Evolutionary conservation across 1,284 basidiomycete species (phyloP).

Genomic region (Mycosarcoma maydis): DNA sequence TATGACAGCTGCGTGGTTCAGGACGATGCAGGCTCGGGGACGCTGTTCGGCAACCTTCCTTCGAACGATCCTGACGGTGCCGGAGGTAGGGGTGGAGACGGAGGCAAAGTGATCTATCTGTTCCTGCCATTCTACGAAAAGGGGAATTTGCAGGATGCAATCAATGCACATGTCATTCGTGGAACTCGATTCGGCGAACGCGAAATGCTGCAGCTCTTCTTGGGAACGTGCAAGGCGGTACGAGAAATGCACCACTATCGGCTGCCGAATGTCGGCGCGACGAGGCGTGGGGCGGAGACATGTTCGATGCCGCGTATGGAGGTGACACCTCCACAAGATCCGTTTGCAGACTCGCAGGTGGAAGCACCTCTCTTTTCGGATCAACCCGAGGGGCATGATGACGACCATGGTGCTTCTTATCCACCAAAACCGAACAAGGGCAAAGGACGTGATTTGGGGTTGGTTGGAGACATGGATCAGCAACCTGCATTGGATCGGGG

Average conservation of each 20-base stretch:
- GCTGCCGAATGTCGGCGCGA: constrained; percentile 43
- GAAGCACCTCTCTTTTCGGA: constrained; percentile 50
- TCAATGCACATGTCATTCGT: constrained; percentile 85
- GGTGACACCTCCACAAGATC: constrained; percentile 38
- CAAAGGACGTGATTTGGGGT: constrained; percentile 29
- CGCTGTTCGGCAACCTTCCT: constrained; percentile 53
- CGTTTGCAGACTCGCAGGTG: constrained; percentile 30
- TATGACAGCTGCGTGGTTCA: constrained; percentile 64
- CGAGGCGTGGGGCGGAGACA: constrained; percentile 11
- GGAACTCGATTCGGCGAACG: constrained; percentile 84
- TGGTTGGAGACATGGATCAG: constrained; percentile 10
- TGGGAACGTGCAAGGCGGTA: constrained; percentile 90
- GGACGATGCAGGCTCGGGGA: constrained; percentile 50
- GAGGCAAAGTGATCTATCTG: constrained; percentile 62
- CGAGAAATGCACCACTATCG: constrained; percentile 83
- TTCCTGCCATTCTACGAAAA: constrained; percentile 88
- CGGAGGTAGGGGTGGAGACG: constrained; percentile 27
- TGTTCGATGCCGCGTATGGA: constrained; percentile 29
- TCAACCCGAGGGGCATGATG: constrained; percentile 65
- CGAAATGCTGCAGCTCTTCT: constrained; percentile 87
- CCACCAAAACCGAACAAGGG: constrained; percentile 51
- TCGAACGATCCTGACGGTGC: constrained; percentile 46
- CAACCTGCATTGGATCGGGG: constrained; percentile 68
- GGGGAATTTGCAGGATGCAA: constrained; percentile 89
- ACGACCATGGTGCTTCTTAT: constrained; percentile 66